A percentile compares a stretch with the other conserved stretches of the same genome.
Evolutionary conservation across 495 filamentous ascomycete species (phyloP).

Genomic region (Parmelia sp.): DNA sequence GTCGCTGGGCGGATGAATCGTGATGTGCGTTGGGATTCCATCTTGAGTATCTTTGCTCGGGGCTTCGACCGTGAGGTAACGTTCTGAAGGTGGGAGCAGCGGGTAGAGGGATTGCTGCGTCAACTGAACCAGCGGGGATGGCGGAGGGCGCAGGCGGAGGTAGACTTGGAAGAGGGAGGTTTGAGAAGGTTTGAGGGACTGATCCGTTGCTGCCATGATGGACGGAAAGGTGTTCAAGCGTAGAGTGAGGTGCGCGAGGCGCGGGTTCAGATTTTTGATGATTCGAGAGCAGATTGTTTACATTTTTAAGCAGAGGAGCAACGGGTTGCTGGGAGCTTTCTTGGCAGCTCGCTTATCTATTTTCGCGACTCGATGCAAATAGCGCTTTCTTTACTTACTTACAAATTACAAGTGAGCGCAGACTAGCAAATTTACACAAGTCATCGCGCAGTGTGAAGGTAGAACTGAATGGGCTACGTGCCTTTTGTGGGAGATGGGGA

Average conservation of each 20-base stretch:
- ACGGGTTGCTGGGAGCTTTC: neutral
- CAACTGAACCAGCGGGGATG: conserved; percentile 29
- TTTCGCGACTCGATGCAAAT: neutral
- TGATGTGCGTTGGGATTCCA: conserved; percentile 68
- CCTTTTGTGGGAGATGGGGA: no score
- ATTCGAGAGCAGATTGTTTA: neutral
- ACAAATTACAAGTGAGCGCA: neutral
- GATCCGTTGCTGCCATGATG: conserved; percentile 27
- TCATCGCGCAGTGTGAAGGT: no score
- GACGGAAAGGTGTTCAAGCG: neutral
- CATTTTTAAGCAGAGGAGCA: neutral
- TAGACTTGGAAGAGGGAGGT: conserved; percentile 84
- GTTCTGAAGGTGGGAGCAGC: conserved; percentile 44
- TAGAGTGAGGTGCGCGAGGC: neutral
- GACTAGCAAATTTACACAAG: no score
- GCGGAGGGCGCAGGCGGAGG: conserved; percentile 77
- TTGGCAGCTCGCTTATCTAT: neutral
- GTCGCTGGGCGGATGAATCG: conserved; percentile 74
- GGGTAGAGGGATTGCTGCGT: conserved; percentile 28
- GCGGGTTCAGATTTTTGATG: no score
- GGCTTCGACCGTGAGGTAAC: conserved; percentile 71
- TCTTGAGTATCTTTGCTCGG: conserved; percentile 39
- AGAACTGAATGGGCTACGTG: no score
- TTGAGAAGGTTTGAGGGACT: conserved; percentile 41
- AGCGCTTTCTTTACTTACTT: neutral